phyloP scores from a whole-genome alignment of 371 early-diverging fungal species.

The Zancudomyces culisetae region DNA sequence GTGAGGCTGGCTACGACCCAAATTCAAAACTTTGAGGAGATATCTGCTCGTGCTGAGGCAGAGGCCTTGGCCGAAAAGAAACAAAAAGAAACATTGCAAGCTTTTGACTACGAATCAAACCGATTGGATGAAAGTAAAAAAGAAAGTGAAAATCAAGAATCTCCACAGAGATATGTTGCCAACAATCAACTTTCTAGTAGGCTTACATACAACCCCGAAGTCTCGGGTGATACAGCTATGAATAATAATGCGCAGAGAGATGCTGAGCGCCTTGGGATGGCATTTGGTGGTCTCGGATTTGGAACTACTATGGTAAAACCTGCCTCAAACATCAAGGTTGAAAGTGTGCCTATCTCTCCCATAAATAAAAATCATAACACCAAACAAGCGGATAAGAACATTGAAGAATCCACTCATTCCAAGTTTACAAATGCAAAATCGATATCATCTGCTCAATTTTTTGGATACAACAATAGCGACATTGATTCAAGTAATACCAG shows the following conservation, averaged over 20 bases:
- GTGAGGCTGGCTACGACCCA: slow-evolving; percentile 63
- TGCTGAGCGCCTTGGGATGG: slow-evolving; percentile 60
- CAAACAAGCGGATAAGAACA: not conserved
- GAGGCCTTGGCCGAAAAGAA: slow-evolving; percentile 42
- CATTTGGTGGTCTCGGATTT: slow-evolving; percentile 28
- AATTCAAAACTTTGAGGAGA: slow-evolving; percentile 77
- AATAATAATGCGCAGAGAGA: slow-evolving; percentile 18
- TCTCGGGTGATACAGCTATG: not conserved
- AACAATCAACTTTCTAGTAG: not conserved
- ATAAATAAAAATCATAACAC: not conserved
- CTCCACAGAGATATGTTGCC: not conserved
- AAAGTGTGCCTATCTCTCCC: too few relatives aligned
- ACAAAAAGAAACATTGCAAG: slow-evolving; percentile 9
- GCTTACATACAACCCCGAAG: not conserved
- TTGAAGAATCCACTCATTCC: slow-evolving; percentile 1
- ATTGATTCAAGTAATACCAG: slow-evolving; percentile 5
- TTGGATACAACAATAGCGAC: slow-evolving; percentile 55
- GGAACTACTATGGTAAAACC: not conserved
- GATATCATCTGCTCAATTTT: slow-evolving; percentile 74
- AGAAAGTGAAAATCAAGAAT: not conserved
- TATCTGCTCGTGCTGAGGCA: slow-evolving; percentile 71
- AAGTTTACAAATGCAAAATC: slow-evolving; percentile 3
- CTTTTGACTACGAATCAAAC: not conserved
- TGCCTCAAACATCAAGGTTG: not conserved
- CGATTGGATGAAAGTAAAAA: not conserved